phyloP scores from a whole-genome alignment of 129 eudicot species.

The Lactuca sativa region DNA sequence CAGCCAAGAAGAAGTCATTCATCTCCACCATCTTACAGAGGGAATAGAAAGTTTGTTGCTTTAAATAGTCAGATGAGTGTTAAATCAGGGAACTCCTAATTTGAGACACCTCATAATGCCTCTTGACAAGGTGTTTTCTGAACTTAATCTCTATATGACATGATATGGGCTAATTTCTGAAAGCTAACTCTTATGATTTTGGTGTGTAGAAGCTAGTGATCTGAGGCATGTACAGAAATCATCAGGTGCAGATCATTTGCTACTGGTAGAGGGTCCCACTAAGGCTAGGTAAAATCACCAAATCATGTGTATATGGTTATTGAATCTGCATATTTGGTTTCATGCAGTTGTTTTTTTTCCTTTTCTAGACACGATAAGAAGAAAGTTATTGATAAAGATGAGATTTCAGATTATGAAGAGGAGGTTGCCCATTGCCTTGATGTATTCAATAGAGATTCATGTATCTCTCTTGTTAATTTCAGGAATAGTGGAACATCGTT shows the following conservation, averaged over 20 bases:
- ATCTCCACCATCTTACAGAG: too few species aligned
- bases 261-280: slow-evolving; percentile 21
- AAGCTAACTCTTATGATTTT: slow-evolving; percentile 20
- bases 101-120: slow-evolving; percentile 8
- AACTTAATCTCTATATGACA: slow-evolving; percentile 15
- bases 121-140: slow-evolving; percentile 39
- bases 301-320: slow-evolving; percentile 1
- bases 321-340: slow-evolving; percentile 21
- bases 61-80: too few species aligned
- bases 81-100: too few species aligned
- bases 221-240: slow-evolving; percentile 29
- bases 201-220: slow-evolving; percentile 36
- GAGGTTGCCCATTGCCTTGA: slow-evolving; percentile 23
- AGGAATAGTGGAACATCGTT: too few species aligned
- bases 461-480: too few species aligned
- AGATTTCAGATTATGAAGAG: slow-evolving; percentile 33
- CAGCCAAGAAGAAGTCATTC: too few species aligned
- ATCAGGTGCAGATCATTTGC: slow-evolving; percentile 21
- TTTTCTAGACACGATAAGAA: slow-evolving; percentile 42
- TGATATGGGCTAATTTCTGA: too few species aligned
- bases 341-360: slow-evolving; percentile 28
- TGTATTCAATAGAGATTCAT: slow-evolving; percentile 27
- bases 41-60: too few species aligned
- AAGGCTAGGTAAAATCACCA: slow-evolving; percentile 38
- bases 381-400: slow-evolving; percentile 23